Evolutionary conservation across 164 flowering plant genomes (phyloP).

Genomic region (Umbellularia californica): DNA sequence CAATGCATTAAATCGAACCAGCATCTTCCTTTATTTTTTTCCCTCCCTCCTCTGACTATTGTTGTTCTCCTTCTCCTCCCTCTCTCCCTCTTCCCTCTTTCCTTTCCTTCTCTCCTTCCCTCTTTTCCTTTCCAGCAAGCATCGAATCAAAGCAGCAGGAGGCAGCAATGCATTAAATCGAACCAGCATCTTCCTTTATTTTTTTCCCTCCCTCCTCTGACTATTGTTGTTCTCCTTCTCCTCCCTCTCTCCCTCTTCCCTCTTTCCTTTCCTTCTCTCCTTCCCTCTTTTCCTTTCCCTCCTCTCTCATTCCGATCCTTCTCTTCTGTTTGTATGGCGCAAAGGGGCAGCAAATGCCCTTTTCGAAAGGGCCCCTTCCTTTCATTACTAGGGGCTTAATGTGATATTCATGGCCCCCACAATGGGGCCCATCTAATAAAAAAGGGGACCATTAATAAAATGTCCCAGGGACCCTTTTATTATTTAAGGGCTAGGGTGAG

Average conservation of each 20-base stretch:
- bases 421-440: too few species aligned
- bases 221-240: background rate
- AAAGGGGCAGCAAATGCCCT: too few species aligned
- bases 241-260: background rate
- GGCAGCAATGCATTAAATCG: background rate
- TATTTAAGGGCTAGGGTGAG: too few species aligned
- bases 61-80: background rate
- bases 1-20: background rate
- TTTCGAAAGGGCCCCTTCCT: too few species aligned
- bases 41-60: background rate
- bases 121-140: background rate
- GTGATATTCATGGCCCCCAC: too few species aligned
- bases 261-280: background rate
- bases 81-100: background rate
- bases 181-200: background rate
- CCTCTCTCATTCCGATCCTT: too few species aligned
- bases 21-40: background rate
- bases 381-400: too few species aligned
- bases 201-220: background rate
- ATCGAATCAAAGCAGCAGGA: too few species aligned
- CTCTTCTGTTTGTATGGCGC: too few species aligned
- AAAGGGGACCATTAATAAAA: too few species aligned
- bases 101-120: background rate
- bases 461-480: too few species aligned
- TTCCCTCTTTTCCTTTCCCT: too few species aligned